Evolutionary conservation across 2,329 filamentous ascomycete genomes (phyloP).

Genomic region (Hirsutella thompsonii): DNA sequence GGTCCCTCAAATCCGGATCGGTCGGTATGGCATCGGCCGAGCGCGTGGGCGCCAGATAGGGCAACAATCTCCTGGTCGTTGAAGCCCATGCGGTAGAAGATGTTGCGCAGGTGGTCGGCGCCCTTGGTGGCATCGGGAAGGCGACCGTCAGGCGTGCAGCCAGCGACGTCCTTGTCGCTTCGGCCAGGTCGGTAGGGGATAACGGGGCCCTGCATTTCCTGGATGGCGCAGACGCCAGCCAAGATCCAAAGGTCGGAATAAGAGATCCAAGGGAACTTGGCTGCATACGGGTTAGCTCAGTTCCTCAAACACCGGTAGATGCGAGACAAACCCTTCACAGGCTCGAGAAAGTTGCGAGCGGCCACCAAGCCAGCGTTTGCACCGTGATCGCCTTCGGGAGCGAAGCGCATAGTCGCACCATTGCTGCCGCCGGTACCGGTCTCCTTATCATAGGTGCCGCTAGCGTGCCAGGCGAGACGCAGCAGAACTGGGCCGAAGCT

Average conservation of each 20-base stretch:
- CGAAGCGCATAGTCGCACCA: slow-evolving; percentile 93
- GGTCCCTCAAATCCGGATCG: slow-evolving; percentile 81
- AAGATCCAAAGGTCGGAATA: slow-evolving; percentile 98
- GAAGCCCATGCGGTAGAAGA: slow-evolving; percentile 97
- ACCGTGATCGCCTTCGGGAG: slow-evolving; percentile 77
- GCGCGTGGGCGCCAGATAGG: slow-evolving; percentile 70
- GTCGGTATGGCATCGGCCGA: slow-evolving; percentile 82
- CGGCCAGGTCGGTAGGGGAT: slow-evolving; percentile 87
- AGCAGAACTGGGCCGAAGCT: slow-evolving; percentile 88
- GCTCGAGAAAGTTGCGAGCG: slow-evolving; percentile 87
- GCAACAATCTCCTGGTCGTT: slow-evolving; percentile 95
- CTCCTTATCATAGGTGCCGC: slow-evolving; percentile 80
- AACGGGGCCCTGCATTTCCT: slow-evolving; percentile 85
- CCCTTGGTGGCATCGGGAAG: slow-evolving; percentile 68
- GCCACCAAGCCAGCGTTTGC: slow-evolving; percentile 83
- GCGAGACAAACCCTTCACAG: slow-evolving; percentile 58
- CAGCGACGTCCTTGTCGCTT: slow-evolving; percentile 61
- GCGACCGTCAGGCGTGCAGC: slow-evolving; percentile 90
- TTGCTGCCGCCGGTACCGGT: slow-evolving; percentile 89
- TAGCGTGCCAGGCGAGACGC: slow-evolving; percentile 86
- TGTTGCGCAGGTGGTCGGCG: slow-evolving; percentile 70
- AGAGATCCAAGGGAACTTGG: slow-evolving; percentile 83
- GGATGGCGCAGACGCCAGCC: slow-evolving; percentile 69
- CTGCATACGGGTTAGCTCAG: slow-evolving; percentile 5
- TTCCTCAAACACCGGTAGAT: slow-evolving; percentile 3